Conservation (phyloP, 768 basidiomycete species). For the Udeniomyces megalosporus region DNA sequence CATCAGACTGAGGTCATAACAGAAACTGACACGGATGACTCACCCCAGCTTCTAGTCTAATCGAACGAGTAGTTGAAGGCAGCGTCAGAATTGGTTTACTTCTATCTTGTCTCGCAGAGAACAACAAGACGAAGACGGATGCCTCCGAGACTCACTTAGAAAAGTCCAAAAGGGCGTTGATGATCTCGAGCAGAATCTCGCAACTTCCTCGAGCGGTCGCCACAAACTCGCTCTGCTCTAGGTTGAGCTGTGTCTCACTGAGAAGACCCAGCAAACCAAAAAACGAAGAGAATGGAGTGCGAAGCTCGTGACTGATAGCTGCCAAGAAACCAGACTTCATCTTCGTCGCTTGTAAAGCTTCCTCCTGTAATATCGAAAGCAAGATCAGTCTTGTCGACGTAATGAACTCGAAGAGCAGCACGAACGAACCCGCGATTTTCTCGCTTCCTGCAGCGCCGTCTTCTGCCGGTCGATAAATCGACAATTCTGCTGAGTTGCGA, state of each 20-base stretch:
- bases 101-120: too few species aligned
- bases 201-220: slow-evolving; percentile 66
- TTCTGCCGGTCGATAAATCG: slow-evolving; percentile 61
- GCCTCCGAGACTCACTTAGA: slow-evolving; percentile 44
- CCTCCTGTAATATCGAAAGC: too few species aligned
- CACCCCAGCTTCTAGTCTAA: neutral
- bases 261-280: slow-evolving; percentile 61
- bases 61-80: too few species aligned
- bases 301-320: slow-evolving; percentile 43
- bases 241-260: slow-evolving; percentile 51
- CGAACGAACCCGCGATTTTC: slow-evolving; percentile 50
- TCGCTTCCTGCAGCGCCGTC: slow-evolving; percentile 52
- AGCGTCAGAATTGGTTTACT: too few species aligned
- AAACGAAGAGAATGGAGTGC: slow-evolving; percentile 65
- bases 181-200: slow-evolving; percentile 60
- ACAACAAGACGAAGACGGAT: too few species aligned
- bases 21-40: neutral
- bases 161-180: slow-evolving; percentile 62
- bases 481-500: slow-evolving; percentile 55
- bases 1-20: slow-evolving; percentile 36
- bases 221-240: slow-evolving; percentile 28
- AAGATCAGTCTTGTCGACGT: too few species aligned
- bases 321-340: slow-evolving; percentile 25
- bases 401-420: too few species aligned
- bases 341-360: slow-evolving; percentile 59